Conservation (phyloP, 768 basidiomycete genomes). For the Neoboletus subvelutipes region DNA sequence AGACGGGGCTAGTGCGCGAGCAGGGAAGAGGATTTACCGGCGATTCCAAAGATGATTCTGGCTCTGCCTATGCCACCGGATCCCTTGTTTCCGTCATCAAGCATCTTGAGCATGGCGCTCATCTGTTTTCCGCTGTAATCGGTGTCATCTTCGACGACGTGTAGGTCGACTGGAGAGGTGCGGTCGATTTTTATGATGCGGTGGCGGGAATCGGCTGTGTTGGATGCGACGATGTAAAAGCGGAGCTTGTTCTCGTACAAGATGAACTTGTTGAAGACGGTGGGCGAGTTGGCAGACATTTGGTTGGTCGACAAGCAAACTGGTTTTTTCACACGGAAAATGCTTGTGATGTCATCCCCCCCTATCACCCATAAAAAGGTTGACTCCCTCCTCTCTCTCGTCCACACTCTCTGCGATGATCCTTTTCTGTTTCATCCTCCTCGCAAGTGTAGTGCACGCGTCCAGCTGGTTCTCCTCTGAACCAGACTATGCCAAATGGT, state of each 20-base stretch:
- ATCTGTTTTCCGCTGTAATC: slow-evolving; percentile 89
- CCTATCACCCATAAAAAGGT: slow-evolving; percentile 15
- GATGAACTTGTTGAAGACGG: slow-evolving; percentile 73
- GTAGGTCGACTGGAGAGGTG: slow-evolving; percentile 70
- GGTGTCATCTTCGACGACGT: slow-evolving; percentile 82
- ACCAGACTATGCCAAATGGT: slow-evolving; percentile 53
- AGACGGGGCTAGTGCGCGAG: no score
- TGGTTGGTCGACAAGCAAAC: no score
- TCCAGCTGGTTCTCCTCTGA: slow-evolving; percentile 51
- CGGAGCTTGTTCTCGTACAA: slow-evolving; percentile 90
- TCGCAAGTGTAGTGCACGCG: slow-evolving; percentile 41
- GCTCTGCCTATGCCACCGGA: slow-evolving; percentile 85
- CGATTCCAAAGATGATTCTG: slow-evolving; percentile 79
- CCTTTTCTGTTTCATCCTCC: slow-evolving; percentile 28
- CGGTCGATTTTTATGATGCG: slow-evolving; percentile 93
- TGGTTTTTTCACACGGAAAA: not conserved
- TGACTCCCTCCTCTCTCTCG: not conserved
- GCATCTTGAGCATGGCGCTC: slow-evolving; percentile 88
- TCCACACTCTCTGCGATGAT: slow-evolving; percentile 8
- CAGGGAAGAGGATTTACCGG: slow-evolving; percentile 46
- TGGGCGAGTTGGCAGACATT: not conserved
- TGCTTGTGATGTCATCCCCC: slow-evolving; percentile 27
- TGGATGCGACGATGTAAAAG: slow-evolving; percentile 91
- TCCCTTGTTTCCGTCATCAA: slow-evolving; percentile 90
- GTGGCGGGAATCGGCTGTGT: slow-evolving; percentile 83